Percentiles rank a stretch among this genome's conserved stretches.
Evolutionary conservation across 2,329 filamentous ascomycete species (phyloP).

Genomic region (Apiospora phragmitis): DNA sequence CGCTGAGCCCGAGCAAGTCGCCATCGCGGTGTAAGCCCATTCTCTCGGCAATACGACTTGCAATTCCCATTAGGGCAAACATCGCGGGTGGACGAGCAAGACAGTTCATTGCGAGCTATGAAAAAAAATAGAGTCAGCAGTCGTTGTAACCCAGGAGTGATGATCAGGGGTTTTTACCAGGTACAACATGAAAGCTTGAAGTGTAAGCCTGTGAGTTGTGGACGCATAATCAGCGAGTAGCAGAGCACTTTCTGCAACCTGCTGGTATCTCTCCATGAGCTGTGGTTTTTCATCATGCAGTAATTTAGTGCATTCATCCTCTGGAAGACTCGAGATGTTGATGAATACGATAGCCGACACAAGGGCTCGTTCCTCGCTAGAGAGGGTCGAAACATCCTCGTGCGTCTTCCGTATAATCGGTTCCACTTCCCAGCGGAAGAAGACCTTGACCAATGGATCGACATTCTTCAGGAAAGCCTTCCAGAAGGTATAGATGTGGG

Average conservation of each 20-base stretch:
- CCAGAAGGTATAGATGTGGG: neutral
- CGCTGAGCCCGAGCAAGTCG: conserved; percentile 6
- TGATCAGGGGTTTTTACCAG: neutral
- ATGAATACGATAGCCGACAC: neutral
- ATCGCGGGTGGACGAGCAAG: neutral
- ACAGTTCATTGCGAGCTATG: neutral
- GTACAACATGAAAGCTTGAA: conserved; percentile 11
- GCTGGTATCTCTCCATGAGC: neutral
- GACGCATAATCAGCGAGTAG: neutral
- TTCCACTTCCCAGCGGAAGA: neutral
- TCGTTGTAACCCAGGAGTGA: neutral
- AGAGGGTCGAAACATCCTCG: neutral
- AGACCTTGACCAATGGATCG: neutral
- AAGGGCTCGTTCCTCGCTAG: neutral
- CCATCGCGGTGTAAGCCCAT: conserved; percentile 13
- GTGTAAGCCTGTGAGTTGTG: conserved; percentile 1
- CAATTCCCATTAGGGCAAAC: conserved; percentile 12
- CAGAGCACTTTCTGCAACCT: neutral
- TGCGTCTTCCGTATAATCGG: neutral
- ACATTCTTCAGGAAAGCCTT: neutral
- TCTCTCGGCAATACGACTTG: conserved; percentile 10
- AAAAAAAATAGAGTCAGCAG: neutral
- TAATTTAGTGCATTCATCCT: neutral
- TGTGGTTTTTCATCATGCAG: neutral
- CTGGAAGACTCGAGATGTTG: neutral